Evolutionary conservation across 164 flowering plant genomes (phyloP).

Genomic region (Umbilicus rupestris): DNA sequence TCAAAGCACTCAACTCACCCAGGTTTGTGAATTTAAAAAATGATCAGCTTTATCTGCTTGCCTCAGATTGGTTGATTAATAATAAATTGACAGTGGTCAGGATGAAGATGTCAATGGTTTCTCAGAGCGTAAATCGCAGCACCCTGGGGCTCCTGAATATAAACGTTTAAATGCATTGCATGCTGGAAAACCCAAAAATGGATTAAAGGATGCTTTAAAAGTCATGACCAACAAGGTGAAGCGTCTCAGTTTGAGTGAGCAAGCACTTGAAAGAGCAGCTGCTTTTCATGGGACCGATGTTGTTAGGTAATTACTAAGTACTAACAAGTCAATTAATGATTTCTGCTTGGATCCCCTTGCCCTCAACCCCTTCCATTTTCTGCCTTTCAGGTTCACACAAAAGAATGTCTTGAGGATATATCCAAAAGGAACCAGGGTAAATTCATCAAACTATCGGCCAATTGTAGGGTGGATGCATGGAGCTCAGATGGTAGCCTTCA

Average conservation of each 20-base stretch:
- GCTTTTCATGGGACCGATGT: slow-evolving; percentile 37
- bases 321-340: not conserved
- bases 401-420: slow-evolving; percentile 49
- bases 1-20: slow-evolving; percentile 3
- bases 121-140: not conserved
- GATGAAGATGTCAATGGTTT: slow-evolving; percentile 9
- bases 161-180: slow-evolving; percentile 62
- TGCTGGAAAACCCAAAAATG: slow-evolving; percentile 68
- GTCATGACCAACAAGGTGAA: slow-evolving; percentile 30
- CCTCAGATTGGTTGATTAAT: not conserved
- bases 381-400: slow-evolving; percentile 45
- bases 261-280: slow-evolving; percentile 53
- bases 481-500: slow-evolving; percentile 77
- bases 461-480: slow-evolving; percentile 59
- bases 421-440: slow-evolving; percentile 59
- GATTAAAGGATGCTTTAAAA: slow-evolving; percentile 31
- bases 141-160: slow-evolving; percentile 36
- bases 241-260: slow-evolving; percentile 88
- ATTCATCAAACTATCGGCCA: slow-evolving; percentile 66
- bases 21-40: not conserved
- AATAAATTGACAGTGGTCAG: slow-evolving; percentile 12
- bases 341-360: not conserved
- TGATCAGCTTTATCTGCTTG: not conserved
- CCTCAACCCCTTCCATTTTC: not conserved
- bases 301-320: slow-evolving; percentile 42